A percentile compares a stretch with the other conserved stretches of the same genome.
Conservation (phyloP, 768 basidiomycete genomes). For the Suillus hirtellus region DNA sequence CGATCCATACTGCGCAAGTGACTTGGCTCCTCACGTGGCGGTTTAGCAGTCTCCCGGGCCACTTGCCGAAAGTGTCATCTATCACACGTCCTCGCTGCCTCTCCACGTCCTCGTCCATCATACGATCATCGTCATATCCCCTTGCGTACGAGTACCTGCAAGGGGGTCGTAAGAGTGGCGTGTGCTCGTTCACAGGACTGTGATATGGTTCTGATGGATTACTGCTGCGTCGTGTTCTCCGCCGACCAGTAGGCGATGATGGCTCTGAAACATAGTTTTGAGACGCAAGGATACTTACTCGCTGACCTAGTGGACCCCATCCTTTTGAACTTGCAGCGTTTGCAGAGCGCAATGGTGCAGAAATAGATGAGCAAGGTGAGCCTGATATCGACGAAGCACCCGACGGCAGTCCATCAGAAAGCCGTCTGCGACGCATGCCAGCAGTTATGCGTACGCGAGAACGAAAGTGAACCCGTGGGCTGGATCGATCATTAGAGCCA, state of each 20-base stretch:
- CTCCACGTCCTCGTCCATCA: conserved; percentile 30
- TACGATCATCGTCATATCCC: conserved; percentile 24
- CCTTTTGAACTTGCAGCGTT: conserved; percentile 48
- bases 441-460: conserved; percentile 79
- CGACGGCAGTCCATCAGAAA: conserved; percentile 26
- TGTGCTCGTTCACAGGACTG: conserved; percentile 36
- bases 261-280: conserved; percentile 13
- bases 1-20: neutral
- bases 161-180: conserved; percentile 37
- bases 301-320: conserved; percentile 64
- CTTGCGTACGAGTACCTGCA: conserved; percentile 21
- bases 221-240: conserved; percentile 13
- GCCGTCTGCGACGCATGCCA: conserved; percentile 52
- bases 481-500: conserved; percentile 14
- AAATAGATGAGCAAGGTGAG: conserved; percentile 80
- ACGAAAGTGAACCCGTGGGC: conserved; percentile 58
- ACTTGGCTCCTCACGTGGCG: conserved; percentile 51
- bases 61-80: conserved; percentile 59
- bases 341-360: conserved; percentile 70
- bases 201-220: conserved; percentile 9
- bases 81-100: conserved; percentile 44
- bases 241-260: conserved; percentile 18
- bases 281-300: conserved; percentile 40
- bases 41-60: conserved; percentile 72
- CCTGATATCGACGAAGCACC: conserved; percentile 47